Percentiles rank a stretch among this genome's conserved stretches.
Evolutionary conservation across 2,329 filamentous ascomycete genomes (phyloP).

Genomic region (Blastomyces parvus): DNA sequence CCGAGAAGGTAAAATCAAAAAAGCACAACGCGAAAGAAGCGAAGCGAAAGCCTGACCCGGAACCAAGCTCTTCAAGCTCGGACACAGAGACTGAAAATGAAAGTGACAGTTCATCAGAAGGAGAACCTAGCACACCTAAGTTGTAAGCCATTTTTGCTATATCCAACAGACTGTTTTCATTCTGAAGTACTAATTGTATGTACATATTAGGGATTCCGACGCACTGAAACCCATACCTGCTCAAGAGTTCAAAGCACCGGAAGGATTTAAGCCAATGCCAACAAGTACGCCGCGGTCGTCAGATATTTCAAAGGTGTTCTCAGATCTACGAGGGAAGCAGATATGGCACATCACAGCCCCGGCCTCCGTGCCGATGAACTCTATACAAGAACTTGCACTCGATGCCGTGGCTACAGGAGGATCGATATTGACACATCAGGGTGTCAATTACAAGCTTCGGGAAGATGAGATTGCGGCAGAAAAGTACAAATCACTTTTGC

Average conservation of each 20-base stretch:
- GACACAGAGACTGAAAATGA: constrained; percentile 12
- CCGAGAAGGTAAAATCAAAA: constrained; percentile 10
- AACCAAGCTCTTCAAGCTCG: constrained; percentile 16
- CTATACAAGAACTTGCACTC: constrained; percentile 38
- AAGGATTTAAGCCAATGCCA: constrained; percentile 34
- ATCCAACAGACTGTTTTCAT: background rate
- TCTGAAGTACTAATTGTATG: constrained; percentile 11
- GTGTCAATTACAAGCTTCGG: constrained; percentile 35
- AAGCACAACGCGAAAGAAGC: constrained; percentile 10
- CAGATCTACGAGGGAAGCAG: constrained; percentile 37
- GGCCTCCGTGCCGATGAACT: constrained; percentile 34
- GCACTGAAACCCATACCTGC: constrained; percentile 18
- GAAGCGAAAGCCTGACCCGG: background rate
- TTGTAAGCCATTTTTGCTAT: background rate
- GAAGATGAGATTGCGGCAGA: constrained; percentile 25
- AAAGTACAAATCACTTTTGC: constrained; percentile 27
- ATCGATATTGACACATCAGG: constrained; percentile 35
- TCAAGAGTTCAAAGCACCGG: constrained; percentile 34
- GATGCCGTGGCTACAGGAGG: constrained; percentile 33
- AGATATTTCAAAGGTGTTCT: constrained; percentile 26
- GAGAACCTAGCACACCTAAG: background rate
- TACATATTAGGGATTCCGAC: constrained; percentile 12
- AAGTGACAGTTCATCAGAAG: constrained; percentile 10
- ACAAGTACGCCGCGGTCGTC: constrained; percentile 26
- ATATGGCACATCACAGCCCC: constrained; percentile 42